These are phyloP conservation scores for Macrolepiota dolichaula DNA, from an alignment of 768 basidiomycete genomes.

Conservation along the genomic window DNA sequence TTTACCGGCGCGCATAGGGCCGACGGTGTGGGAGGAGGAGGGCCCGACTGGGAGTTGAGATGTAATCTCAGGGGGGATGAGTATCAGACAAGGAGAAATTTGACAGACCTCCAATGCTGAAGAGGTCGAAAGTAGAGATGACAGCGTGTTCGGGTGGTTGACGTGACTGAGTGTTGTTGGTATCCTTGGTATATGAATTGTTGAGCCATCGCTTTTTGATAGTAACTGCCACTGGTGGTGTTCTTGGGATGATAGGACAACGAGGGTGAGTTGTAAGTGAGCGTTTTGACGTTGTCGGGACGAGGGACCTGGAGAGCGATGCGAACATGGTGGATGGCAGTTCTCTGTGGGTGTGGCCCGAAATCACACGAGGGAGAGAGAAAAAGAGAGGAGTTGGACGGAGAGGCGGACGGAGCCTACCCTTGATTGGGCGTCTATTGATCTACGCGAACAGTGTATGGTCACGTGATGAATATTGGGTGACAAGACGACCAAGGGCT, in stretches of 20 bases:
- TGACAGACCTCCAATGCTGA: constrained; percentile 75
- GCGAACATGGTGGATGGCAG: background rate
- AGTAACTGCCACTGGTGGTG: background rate
- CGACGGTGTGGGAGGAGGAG: constrained; percentile 49
- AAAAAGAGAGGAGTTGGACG: constrained; percentile 3
- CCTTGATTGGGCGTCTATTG: background rate
- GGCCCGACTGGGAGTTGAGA: constrained; percentile 39
- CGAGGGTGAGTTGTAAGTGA: background rate
- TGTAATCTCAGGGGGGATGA: constrained; percentile 1
- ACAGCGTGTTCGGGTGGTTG: constrained; percentile 76
- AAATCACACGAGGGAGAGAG: background rate
- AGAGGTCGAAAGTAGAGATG: constrained; percentile 90
- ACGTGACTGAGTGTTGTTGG: constrained; percentile 11
- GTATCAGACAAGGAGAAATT: background rate
- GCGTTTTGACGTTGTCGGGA: constrained; percentile 1
- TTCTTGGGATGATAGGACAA: background rate
- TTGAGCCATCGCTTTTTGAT: constrained; percentile 5
- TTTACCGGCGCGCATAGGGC: constrained; percentile 83
- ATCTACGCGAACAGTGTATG: background rate
- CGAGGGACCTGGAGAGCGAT: background rate
- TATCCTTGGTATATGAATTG: background rate
- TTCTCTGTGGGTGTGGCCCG: background rate
- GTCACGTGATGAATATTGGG: constrained; percentile 2
- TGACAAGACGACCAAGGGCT: constrained; percentile 4
- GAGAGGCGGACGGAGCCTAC: background rate